These are phyloP conservation scores for Russula abietina DNA, from an alignment of 768 basidiomycete species.

Conservation along the genomic window DNA sequence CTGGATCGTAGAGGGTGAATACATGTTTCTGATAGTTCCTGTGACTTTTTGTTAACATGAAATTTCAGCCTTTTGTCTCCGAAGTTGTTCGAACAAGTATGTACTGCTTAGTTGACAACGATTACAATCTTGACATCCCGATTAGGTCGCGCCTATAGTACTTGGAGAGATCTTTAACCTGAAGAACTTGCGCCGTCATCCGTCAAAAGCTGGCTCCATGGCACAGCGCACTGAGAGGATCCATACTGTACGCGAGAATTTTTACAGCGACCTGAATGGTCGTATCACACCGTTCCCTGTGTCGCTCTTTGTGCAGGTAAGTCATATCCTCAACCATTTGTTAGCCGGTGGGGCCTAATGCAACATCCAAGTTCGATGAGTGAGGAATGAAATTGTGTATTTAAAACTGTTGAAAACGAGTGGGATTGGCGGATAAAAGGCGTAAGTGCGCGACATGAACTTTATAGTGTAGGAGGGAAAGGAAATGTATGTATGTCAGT, in stretches of 20 bases:
- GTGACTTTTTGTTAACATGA: neutral
- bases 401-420: too few relatives aligned
- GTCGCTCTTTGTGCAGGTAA: constrained; percentile 27
- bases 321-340: neutral
- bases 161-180: constrained; percentile 23
- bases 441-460: too few relatives aligned
- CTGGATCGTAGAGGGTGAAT: constrained; percentile 20
- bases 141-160: constrained; percentile 19
- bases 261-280: constrained; percentile 22
- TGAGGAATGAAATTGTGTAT: neutral
- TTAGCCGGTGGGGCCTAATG: neutral
- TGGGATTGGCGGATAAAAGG: too few relatives aligned
- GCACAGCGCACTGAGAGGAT: neutral
- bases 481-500: too few relatives aligned
- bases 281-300: constrained; percentile 26
- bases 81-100: constrained; percentile 18
- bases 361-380: neutral
- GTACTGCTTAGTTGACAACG: neutral
- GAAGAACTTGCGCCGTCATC: constrained; percentile 20
- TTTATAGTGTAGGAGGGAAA: too few relatives aligned
- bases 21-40: neutral
- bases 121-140: neutral
- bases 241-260: constrained; percentile 11
- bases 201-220: constrained; percentile 21
- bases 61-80: constrained; percentile 15